Evolutionary conservation across 2,329 filamentous ascomycete species (phyloP), one percentile per base, ranked within the genome.

Genomic region (Fusarium newnesense): DNA sequence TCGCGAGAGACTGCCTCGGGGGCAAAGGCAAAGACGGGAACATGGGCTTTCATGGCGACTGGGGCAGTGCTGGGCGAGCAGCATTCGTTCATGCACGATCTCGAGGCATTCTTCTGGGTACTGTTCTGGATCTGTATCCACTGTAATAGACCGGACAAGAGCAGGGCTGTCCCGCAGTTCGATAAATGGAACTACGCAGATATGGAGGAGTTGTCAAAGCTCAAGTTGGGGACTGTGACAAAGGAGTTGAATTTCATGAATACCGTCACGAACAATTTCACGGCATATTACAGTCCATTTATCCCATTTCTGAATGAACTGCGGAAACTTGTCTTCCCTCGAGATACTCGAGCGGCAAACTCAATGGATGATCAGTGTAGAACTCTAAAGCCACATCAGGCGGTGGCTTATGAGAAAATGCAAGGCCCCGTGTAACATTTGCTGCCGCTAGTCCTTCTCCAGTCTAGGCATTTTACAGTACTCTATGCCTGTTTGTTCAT

Each of bases 181-280:
- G 39, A 53, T 8, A 60, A 47, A 7, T 65, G 46, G 54, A 65
- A 65, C 28, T 65, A 46, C 7, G 16, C 8, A 6, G 34, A 46
- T 39, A 43, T 19, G 9, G 36, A 19, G 11, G n/a, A n/a, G n/a
- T n/a, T n/a, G n/a, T n/a, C n/a, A n/a, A n/a, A n/a, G n/a, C n/a
- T n/a, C n/a, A n/a, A 66, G 34, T 34, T 12, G 10, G 61, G n/a
- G 44, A 80, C 8, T 15, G 28, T 26, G 21, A 79, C 56, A 37
- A 56, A 30, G 52, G 24, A 6, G 37, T 32, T 19, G 34, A 34
- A 13, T 34, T 56, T 56, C 12, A 12, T 56, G 16, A 42, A 43
- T 9, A 30, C 15, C 26, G 37, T 26, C 2, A 13, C 21, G 19
- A 24, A 56, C 13, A 56, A 56, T 16, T 56, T 56, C 26, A 56